phyloP scores from a whole-genome alignment of 2,329 filamentous ascomycete species.

The Raffaelea deltoideospora region DNA sequence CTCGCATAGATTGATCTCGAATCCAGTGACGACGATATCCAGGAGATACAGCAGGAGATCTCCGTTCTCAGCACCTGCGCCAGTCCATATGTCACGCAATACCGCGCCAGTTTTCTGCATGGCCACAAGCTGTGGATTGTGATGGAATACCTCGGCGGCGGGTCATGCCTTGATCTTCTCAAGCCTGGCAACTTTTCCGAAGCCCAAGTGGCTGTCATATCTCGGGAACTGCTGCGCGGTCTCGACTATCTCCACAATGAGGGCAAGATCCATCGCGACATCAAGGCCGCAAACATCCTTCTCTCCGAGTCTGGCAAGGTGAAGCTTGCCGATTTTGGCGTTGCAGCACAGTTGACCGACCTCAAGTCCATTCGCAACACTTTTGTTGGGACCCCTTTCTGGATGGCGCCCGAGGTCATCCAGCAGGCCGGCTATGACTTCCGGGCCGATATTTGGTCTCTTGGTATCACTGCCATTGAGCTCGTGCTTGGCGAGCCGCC shows the following conservation, averaged over 20 bases:
- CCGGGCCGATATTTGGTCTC: conserved; percentile 86
- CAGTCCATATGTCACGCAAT: conserved; percentile 87
- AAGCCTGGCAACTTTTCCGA: conserved; percentile 85
- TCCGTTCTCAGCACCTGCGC: conserved; percentile 88
- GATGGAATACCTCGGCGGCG: conserved; percentile 94
- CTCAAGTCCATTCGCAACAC: conserved; percentile 97
- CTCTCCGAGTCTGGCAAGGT: conserved; percentile 82
- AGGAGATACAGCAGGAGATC: conserved; percentile 96
- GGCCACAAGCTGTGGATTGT: conserved; percentile 98
- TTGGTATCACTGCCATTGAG: conserved; percentile 85
- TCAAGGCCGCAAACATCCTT: conserved; percentile 93
- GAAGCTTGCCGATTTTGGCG: conserved; percentile 93
- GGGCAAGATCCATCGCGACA: conserved; percentile 91
- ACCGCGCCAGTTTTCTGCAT: conserved; percentile 90
- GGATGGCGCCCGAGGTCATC: conserved; percentile 94
- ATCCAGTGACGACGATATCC: conserved; percentile 95
- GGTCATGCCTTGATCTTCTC: conserved; percentile 84
- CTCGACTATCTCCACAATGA: conserved; percentile 88
- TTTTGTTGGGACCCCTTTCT: conserved; percentile 93
- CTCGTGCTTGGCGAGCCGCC: conserved; percentile 82
- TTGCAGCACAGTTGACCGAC: conserved; percentile 89
- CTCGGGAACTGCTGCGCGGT: conserved; percentile 75
- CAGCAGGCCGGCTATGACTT: conserved; percentile 72
- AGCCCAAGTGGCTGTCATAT: conserved; percentile 84
- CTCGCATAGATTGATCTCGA: conserved; percentile 78